These are phyloP conservation scores for Lotus japonicus DNA, from an alignment of 306 rosid genomes.

Conservation along the genomic window DNA sequence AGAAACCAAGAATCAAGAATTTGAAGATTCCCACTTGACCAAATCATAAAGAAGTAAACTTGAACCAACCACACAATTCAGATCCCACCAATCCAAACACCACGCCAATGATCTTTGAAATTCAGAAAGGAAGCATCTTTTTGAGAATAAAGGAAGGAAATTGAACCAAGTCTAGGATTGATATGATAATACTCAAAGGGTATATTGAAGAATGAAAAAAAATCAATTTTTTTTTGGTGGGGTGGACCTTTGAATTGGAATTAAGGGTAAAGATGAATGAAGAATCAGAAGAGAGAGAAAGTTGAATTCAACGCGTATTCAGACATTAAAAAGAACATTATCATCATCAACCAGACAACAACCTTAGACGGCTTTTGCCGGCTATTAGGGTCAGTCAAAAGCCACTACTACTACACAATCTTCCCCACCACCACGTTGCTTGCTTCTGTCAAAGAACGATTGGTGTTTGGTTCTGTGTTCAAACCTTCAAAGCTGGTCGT, in stretches of 20 bases:
- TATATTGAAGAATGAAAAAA: neutral
- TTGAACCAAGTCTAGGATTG: neutral
- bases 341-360: slow-evolving; percentile 23
- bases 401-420: slow-evolving; percentile 19
- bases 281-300: slow-evolving; percentile 8
- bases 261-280: slow-evolving; percentile 17
- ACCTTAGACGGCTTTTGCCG: slow-evolving; percentile 66
- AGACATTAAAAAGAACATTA: slow-evolving; percentile 26
- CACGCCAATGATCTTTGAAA: neutral
- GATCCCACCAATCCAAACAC: slow-evolving; percentile 9
- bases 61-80: slow-evolving; percentile 21
- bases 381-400: slow-evolving; percentile 69
- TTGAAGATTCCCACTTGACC: slow-evolving; percentile 26
- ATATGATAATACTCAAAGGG: slow-evolving; percentile 9
- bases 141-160: neutral
- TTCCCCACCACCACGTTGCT: neutral
- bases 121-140: neutral
- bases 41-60: slow-evolving; percentile 24
- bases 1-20: slow-evolving; percentile 13
- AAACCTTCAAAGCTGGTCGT: slow-evolving; percentile 33
- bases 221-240: too few species aligned
- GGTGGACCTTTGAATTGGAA: slow-evolving; percentile 26
- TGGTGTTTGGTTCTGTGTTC: slow-evolving; percentile 30
- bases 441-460: slow-evolving; percentile 21
- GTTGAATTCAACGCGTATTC: slow-evolving; percentile 64